These are phyloP conservation scores for Tolypocladium tundrense DNA, from an alignment of 2,329 filamentous ascomycete genomes.

Conservation along the genomic window DNA sequence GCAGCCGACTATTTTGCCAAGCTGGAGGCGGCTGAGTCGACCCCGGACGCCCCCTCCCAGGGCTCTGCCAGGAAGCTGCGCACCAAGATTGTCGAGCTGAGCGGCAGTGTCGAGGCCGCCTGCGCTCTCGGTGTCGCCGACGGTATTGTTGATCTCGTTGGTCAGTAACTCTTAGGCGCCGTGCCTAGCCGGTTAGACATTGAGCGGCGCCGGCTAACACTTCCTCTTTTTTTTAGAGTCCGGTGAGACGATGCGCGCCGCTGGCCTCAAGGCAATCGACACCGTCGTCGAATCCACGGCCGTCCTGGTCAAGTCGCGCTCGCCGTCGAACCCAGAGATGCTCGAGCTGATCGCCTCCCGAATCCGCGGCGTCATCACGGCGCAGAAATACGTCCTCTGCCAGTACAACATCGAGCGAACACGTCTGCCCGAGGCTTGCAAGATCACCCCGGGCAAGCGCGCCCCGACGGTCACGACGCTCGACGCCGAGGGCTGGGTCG, in stretches of 20 bases:
- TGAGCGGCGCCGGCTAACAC: constrained; percentile 7
- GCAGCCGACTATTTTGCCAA: constrained; percentile 73
- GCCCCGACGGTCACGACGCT: constrained; percentile 86
- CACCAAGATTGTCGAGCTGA: constrained; percentile 88
- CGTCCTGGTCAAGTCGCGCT: constrained; percentile 83
- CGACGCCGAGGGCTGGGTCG: constrained; percentile 85
- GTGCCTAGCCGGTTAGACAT: neutral
- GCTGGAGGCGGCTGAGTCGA: constrained; percentile 47
- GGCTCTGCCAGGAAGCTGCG: constrained; percentile 43
- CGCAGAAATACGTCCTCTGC: constrained; percentile 87
- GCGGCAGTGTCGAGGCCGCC: constrained; percentile 93
- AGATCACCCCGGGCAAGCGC: constrained; percentile 86
- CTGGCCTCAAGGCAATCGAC: constrained; percentile 85
- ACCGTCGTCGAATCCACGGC: constrained; percentile 84
- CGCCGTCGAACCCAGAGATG: constrained; percentile 67
- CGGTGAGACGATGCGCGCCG: constrained; percentile 95
- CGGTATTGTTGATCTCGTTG: constrained; percentile 94
- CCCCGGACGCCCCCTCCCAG: constrained; percentile 28
- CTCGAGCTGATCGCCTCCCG: constrained; percentile 77
- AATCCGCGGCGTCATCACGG: constrained; percentile 89
- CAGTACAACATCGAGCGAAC: constrained; percentile 84
- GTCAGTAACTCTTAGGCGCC: constrained; percentile 39
- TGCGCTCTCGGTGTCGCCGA: constrained; percentile 93
- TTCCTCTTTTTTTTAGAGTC: constrained; percentile 53
- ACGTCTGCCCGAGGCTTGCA: constrained; percentile 55